phyloP scores from a whole-genome alignment of 208 protist genomes.

The Leishmania gerbilli region DNA sequence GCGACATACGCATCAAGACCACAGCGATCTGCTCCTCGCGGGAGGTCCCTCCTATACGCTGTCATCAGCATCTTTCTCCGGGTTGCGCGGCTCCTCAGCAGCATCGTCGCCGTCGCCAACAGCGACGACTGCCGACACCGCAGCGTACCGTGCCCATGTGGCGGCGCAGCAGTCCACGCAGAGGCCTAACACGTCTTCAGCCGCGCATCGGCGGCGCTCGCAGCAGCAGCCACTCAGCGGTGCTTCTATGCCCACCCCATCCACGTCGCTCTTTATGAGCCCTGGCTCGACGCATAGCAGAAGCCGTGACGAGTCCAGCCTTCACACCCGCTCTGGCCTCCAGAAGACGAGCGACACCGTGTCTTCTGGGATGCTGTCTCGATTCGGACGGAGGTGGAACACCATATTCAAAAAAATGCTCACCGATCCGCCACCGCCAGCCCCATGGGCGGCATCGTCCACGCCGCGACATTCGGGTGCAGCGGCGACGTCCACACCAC shows the following conservation, averaged over 20 bases:
- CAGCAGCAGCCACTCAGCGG: neutral
- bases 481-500: neutral
- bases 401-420: conserved; percentile 54
- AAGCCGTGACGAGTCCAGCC: conserved; percentile 7
- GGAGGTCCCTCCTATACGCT: neutral
- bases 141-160: conserved; percentile 25
- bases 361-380: conserved; percentile 33
- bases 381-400: conserved; percentile 49
- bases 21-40: neutral
- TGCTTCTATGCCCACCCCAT: neutral
- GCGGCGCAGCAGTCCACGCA: conserved; percentile 35
- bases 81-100: neutral
- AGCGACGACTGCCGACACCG: neutral
- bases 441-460: neutral
- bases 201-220: neutral
- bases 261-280: conserved; percentile 8
- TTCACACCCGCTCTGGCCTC: conserved; percentile 1
- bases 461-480: neutral
- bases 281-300: neutral
- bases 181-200: conserved; percentile 1
- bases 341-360: conserved; percentile 1
- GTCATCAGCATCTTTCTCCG: neutral
- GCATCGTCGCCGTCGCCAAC: conserved; percentile 2
- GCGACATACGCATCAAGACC: neutral
- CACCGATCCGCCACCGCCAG: conserved; percentile 12